These are phyloP conservation scores for Pseudoneurospora amorphoporcata DNA, from an alignment of 495 filamentous ascomycete species.

Conservation along the genomic window DNA sequence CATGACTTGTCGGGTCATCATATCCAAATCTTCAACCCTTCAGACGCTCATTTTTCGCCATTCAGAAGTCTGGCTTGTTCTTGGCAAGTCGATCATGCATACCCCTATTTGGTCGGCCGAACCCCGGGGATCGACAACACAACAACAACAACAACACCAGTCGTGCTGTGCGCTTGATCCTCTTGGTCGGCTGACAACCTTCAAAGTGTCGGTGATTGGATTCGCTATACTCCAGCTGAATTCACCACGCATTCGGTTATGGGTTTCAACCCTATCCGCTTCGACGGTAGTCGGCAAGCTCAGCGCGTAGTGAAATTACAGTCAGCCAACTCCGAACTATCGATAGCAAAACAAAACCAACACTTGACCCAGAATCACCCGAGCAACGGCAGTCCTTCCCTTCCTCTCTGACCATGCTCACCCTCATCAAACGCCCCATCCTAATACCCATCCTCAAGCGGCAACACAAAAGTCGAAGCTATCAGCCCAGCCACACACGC, in stretches of 20 bases:
- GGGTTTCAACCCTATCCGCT: neutral
- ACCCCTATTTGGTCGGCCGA: neutral
- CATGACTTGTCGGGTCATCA: neutral
- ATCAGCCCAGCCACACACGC: conserved; percentile 52
- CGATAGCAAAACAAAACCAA: neutral
- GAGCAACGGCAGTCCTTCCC: neutral
- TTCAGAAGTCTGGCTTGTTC: neutral
- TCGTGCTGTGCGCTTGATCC: neutral
- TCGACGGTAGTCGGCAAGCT: neutral
- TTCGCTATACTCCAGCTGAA: neutral
- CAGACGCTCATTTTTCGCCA: neutral
- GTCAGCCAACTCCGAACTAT: neutral
- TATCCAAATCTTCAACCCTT: neutral
- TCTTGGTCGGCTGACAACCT: neutral
- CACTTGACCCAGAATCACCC: conserved; percentile 4
- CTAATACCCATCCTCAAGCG: conserved; percentile 70
- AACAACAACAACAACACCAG: neutral
- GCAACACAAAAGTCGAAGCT: conserved; percentile 54
- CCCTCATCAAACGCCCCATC: conserved; percentile 27
- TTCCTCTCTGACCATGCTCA: neutral
- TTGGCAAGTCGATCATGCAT: neutral
- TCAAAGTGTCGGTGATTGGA: neutral
- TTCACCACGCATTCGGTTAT: neutral
- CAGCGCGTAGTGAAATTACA: neutral
- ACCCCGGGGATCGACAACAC: neutral